Conservation (phyloP, 352 stramenopile species). For the Pythium pyrilobum region DNA sequence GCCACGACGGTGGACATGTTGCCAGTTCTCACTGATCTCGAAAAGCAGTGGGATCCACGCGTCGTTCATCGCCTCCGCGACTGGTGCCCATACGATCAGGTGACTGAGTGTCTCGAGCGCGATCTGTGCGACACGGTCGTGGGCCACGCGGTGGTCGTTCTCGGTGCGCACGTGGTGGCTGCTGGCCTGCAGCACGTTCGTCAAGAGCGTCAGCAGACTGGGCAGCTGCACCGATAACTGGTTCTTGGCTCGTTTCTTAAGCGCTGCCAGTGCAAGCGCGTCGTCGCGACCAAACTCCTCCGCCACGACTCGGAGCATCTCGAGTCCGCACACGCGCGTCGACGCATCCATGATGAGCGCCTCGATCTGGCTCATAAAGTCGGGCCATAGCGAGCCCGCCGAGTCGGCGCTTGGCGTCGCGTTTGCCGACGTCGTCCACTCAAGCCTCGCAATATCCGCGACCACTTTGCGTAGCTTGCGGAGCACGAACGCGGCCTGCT, state of each 20-base stretch:
- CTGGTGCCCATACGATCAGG: slow-evolving; percentile 45
- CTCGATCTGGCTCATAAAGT: slow-evolving; percentile 64
- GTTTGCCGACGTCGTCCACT: slow-evolving; percentile 28
- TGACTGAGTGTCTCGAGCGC: slow-evolving; percentile 52
- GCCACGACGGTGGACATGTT: slow-evolving; percentile 9
- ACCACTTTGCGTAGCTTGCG: slow-evolving; percentile 72
- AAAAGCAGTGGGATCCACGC: slow-evolving; percentile 60
- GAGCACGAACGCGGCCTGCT: slow-evolving; percentile 47
- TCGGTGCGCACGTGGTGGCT: slow-evolving; percentile 33
- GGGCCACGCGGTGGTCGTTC: slow-evolving; percentile 6
- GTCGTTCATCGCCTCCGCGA: slow-evolving; percentile 49
- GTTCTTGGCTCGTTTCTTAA: slow-evolving; percentile 38
- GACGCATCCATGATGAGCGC: slow-evolving; percentile 37
- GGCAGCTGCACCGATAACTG: slow-evolving; percentile 40
- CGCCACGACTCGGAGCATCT: slow-evolving; percentile 51
- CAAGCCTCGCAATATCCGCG: slow-evolving; percentile 56
- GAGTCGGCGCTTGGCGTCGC: slow-evolving; percentile 2
- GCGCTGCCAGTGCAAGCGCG: slow-evolving; percentile 38
- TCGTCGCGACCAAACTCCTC: slow-evolving; percentile 76
- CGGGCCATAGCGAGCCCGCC: slow-evolving; percentile 30
- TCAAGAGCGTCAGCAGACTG: slow-evolving; percentile 41
- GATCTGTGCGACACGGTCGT: slow-evolving; percentile 44
- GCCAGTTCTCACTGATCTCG: slow-evolving; percentile 34
- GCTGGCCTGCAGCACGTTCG: slow-evolving; percentile 39
- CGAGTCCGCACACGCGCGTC: slow-evolving; percentile 40